Evolutionary conservation across 108 stramenopile species (phyloP).

Genomic region (Fistulifera pelliculosa): DNA sequence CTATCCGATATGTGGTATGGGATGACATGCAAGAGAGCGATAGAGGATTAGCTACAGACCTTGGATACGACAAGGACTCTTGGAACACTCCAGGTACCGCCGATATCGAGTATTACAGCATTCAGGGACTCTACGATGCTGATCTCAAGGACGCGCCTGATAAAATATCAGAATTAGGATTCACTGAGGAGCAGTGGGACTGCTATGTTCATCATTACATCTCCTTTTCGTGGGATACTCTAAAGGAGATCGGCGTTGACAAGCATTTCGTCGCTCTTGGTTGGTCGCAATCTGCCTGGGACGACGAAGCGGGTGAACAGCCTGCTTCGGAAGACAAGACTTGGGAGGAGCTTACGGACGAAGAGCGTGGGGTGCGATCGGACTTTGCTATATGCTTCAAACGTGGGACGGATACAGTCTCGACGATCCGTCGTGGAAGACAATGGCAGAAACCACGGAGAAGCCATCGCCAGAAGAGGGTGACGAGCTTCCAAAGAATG

Average conservation of each 20-base stretch:
- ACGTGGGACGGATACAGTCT: slow-evolving; percentile 1
- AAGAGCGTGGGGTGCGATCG: not conserved
- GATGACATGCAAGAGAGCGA: too few species aligned
- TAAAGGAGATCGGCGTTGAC: too few species aligned
- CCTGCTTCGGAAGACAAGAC: not conserved
- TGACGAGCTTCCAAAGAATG: too few species aligned
- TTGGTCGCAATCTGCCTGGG: not conserved
- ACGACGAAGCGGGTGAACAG: not conserved
- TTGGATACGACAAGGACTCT: not conserved
- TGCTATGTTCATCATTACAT: too few species aligned
- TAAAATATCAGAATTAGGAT: too few species aligned
- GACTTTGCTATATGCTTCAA: not conserved
- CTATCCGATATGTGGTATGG: too few species aligned
- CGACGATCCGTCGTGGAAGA: not conserved
- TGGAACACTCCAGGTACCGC: slow-evolving; percentile 3
- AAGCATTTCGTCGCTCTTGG: not conserved
- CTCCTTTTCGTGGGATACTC: too few species aligned
- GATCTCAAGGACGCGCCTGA: too few species aligned
- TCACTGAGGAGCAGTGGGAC: too few species aligned
- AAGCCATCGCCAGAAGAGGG: too few species aligned
- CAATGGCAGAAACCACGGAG: too few species aligned
- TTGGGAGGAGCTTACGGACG: not conserved
- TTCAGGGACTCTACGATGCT: too few species aligned
- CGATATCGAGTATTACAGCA: slow-evolving; percentile 1
- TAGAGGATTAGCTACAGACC: not conserved